phyloP scores from a whole-genome alignment of 1,284 basidiomycete species.

The Uromyces viciae-fabae region DNA sequence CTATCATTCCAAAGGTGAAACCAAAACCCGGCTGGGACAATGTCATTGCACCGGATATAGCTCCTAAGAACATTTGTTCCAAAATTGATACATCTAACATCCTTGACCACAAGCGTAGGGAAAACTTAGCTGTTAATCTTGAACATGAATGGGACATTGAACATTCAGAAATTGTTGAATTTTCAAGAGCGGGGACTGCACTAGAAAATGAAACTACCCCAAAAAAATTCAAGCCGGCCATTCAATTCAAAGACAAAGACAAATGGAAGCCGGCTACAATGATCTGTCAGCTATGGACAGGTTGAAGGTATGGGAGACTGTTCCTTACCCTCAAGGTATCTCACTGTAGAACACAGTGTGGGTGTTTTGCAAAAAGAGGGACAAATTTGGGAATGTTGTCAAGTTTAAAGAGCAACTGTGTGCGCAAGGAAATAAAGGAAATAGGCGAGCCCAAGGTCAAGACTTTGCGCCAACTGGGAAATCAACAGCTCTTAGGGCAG shows the following conservation, averaged over 20 bases:
- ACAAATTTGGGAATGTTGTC: neutral
- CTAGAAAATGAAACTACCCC: no score
- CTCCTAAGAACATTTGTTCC: neutral
- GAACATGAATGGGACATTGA: no score
- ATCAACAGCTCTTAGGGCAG: neutral
- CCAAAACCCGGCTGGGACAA: slow-evolving; percentile 24
- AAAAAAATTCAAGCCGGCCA: neutral
- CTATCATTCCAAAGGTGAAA: no score
- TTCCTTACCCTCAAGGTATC: neutral
- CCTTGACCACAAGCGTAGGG: neutral
- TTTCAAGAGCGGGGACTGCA: no score
- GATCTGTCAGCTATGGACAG: neutral
- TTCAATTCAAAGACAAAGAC: neutral
- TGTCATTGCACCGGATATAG: neutral
- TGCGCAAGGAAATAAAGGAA: slow-evolving; percentile 17
- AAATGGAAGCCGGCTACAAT: neutral
- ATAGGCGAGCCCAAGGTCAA: neutral
- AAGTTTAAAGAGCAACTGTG: neutral
- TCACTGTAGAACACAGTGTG: neutral
- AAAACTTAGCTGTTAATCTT: no score
- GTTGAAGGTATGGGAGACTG: neutral
- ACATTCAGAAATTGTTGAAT: no score
- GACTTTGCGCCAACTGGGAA: slow-evolving; percentile 1
- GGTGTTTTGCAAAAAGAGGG: slow-evolving; percentile 3
- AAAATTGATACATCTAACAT: neutral